Conservation (phyloP, 768 basidiomycete species). For the Collybiopsis luxurians region DNA sequence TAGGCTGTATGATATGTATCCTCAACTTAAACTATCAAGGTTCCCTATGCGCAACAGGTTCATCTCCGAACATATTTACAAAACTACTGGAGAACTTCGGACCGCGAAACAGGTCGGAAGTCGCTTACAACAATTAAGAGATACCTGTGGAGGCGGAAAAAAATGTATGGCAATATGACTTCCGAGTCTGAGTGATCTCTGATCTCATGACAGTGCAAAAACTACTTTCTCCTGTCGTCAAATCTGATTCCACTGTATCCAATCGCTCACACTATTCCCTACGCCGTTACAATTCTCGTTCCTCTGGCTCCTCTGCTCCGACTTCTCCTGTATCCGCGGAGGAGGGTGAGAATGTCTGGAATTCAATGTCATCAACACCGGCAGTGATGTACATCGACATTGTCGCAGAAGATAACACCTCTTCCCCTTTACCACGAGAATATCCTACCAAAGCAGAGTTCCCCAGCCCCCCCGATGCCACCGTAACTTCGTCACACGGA, state of each 20-base stretch:
- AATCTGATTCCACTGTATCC: conserved; percentile 1
- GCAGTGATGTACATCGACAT: conserved; percentile 48
- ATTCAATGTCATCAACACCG: conserved; percentile 12
- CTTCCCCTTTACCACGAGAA: conserved; percentile 10
- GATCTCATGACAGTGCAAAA: conserved; percentile 7
- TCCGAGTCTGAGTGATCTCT: background rate
- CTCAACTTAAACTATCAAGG: background rate
- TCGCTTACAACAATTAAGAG: conserved; percentile 74
- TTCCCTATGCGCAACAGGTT: conserved; percentile 80
- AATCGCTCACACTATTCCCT: conserved; percentile 18
- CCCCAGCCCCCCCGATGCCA: conserved; percentile 17
- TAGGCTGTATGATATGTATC: background rate
- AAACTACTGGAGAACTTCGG: conserved; percentile 64
- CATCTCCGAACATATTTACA: conserved; percentile 74
- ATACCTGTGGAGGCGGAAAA: conserved; percentile 65
- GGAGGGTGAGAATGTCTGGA: background rate
- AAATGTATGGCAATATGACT: conserved; percentile 46
- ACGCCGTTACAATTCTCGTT: conserved; percentile 14
- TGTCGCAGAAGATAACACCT: conserved; percentile 24
- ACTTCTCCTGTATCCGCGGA: conserved; percentile 1
- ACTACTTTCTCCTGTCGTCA: conserved; percentile 11
- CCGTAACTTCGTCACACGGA: conserved; percentile 34
- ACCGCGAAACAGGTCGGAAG: conserved; percentile 81
- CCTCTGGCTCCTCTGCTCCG: conserved; percentile 22
- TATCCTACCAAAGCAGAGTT: conserved; percentile 10